Evolutionary conservation across 371 early-diverging fungal species (phyloP), one percentile per base, ranked within the genome.

Genomic region (Zopfochytrium polystomum): DNA sequence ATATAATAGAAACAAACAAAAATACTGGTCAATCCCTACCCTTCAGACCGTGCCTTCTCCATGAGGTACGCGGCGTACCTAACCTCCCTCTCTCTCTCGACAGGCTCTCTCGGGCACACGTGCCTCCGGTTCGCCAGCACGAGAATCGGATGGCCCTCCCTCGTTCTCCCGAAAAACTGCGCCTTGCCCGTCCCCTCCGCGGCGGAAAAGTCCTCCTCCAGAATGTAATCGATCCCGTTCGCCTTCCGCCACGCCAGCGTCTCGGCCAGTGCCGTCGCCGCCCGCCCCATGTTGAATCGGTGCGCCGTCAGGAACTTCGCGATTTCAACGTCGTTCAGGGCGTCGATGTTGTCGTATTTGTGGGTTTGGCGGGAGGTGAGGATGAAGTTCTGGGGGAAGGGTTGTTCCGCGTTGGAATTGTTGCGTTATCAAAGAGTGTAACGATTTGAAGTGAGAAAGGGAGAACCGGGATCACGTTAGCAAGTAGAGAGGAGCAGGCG

Each of bases 141-240:
- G 13, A 66, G 52, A 22, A 66, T 60, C 1, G 60, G 59, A 2
- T 56, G 55, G 33, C 67, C 64, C 15, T 57, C 60, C 18, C 60
- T 9, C 9, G 67, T 63, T 13, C 20, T 32, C 20, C 66, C 67
- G 52, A 51, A 62, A 47, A 63, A 66, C 52, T 70, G 70, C 42
- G 64, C 58, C 22, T 47, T 55, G 7, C 71, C 71, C 5, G 62
- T 46, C 35, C 50, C 44, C 31, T 70, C 63, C 32, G 55, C 25
- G 26, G 38, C 65, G 1, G 22, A 31, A 50, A 70, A 70, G 25
- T 65, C 65, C 46, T 62, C 62, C 3, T 47, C 38, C 44, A 55
- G n/a, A 27, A 65, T 56, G 11, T 6, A 18, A 38, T 57, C 22
- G 20, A 50, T 25, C 31, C 62, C 61, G 52, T 43, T 55, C 2